Evolutionary conservation across 441 rosid species (phyloP), one percentile per base, ranked within the genome.

Genomic region (Bocquillonia castaneifolia): DNA sequence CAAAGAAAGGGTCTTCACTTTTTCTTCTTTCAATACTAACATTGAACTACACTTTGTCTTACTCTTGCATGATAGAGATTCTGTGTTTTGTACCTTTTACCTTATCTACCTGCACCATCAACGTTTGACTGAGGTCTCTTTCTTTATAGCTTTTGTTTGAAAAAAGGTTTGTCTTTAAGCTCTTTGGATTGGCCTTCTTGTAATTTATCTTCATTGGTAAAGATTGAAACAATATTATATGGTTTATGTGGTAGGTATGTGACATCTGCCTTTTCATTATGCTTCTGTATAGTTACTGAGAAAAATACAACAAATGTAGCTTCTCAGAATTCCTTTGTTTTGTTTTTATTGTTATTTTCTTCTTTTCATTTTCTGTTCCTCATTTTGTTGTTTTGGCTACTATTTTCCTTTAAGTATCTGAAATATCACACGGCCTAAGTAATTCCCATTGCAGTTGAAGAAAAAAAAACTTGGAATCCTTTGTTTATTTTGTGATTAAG

Each of bases 251-350:
- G 5, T 23, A 51, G 68, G 47, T 12, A 50, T 20, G 14, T 52
- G 12, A 51, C 15, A 25, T 13, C 23, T 66, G 32, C 44, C 26
- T 29, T 32, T 31, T 29, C 12, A 54, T 40, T 39, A 26, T 54
- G 39, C 58, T 39, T 66, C 47, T 50, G 13, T 37, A 15, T 66
- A 13, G 62, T 42, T 66, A 13, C 5, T 40, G 18, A 55, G 70
- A 42, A 66, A n/a, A 39, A 37, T 54, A 7, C 52, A 55, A 47
- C 20, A n/a, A 42, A 42, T 17, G 5, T 53, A 28, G 66, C 45
- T 9, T 59, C 45, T 15, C 26, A 25, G 10, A 42, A 42, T 40
- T 40, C 18, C 13, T 15, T 28, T 23, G 51, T 34, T 61, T 61
- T 61, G n/a, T 4, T 32, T 58, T 32, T 20, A 8, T 58, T 34